Evolutionary conservation across 2,329 filamentous ascomycete genomes (phyloP), one percentile per base, ranked within the genome.

Genomic region (Cercospora sp.): DNA sequence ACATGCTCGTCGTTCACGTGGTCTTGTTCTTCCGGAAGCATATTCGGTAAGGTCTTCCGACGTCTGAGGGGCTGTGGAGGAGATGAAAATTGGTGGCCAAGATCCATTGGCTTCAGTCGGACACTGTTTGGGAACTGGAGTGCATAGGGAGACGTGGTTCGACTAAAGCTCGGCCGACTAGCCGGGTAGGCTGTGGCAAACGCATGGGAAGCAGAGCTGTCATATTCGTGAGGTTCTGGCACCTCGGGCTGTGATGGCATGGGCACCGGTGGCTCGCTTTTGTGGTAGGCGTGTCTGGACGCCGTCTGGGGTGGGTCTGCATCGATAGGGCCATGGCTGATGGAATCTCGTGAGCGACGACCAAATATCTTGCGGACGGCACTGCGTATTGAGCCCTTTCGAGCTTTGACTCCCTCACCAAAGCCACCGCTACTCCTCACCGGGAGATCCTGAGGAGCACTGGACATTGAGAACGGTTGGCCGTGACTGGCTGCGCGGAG

Each of bases 351-450:
- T 42, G 74, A 74, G 63, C 75, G 72, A 51, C 76, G 74, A 3
- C 78, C 75, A 65, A 80, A 80, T n/a, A 80, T 75, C 66, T 73
- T 75, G 28, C 77, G 75, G 39, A 80, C 77, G 6, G 74, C 77
- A 68, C 77, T 75, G 60, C 77, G 77, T 60, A 80, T 70, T 7
- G 78, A 78, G 20, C 77, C 74, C 68, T 77, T 79, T 23, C 74
- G 72, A 23, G 68, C 69, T 66, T 72, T 74, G 7, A 63, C 45
- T 23, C 63, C 71, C 30, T 69, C 70, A 33, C 65, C 69, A 63
- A 67, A 63, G 8, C 57, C 67, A 30, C 53, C 65, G 45, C 67
- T 69, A n/a, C 39, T 62, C 28, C 66, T 66, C 67, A 60, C 57
- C 7, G 63, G 36, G 20, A 51, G 48, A 28, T 36, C 45, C 12